Base-by-base conservation (phyloP, 2,329 filamentous ascomycete genomes). In the Magnaporthiopsis poae region DNA sequence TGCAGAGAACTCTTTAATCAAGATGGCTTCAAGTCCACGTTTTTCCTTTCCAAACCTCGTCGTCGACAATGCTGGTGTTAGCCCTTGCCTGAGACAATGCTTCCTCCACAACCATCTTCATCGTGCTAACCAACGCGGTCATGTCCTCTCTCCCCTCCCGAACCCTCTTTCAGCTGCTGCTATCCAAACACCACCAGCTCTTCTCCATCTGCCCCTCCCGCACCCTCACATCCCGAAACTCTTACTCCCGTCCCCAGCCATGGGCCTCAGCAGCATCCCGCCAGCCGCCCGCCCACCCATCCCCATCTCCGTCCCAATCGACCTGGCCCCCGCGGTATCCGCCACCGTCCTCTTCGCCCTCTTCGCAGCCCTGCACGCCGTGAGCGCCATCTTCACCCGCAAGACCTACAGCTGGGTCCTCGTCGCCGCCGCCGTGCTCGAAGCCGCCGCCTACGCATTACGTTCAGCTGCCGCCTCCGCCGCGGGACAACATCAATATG, bases 361-460 rank as follows among this genome's bases (percentile, higher is more conserved):
- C 1, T 60, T 74, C 2, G 72, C 71, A 0, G 61, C 35, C 8
- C 60, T 65, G 18, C 73, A 74, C 63, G n/a, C 74, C 9, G 27
- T 70, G 59, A 67, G 71, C 33, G 71, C 69, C 35, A 29, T 73
- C 64, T 18, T 67, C 63, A 71, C 68, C 62, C 56, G 59, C n/a
- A 65, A 65, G 35, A 33, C 61, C 64, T 70, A 69, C 65, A 27
- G 66, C 67, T 80, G 77, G 78, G 77, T 80, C 12, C 64, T 78
- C 2, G 74, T 78, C 36, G 79, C 80, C 75, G 77, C 75, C 13
- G 75, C 69, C 70, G 0, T 81, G 77, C 39, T 46, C 77, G 78
- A 81, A 67, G 74, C 73, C 4, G 66, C 74, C 3, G 77, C 73
- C n/a, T 81, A 80, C 66, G 66, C 73, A 35, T 69, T 80, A 18